Evolutionary conservation across 768 basidiomycete species (phyloP), one percentile per base, ranked within the genome.

Genomic region (Suillus plorans): DNA sequence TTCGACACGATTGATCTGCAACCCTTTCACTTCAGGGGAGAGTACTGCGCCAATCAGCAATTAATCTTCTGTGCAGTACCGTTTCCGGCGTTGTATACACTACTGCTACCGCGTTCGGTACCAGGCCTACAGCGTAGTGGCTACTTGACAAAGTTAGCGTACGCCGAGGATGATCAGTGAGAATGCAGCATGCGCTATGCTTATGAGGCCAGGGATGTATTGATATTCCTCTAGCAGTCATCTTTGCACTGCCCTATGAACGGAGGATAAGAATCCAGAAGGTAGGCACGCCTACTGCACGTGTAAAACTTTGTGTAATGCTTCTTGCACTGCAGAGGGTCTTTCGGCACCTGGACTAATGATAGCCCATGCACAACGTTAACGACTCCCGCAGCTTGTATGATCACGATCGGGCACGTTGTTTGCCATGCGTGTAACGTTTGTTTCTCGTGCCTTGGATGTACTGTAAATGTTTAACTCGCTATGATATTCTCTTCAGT

Each of bases 181-280:
- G 86, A 87, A 70, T 71, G 80, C 74, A 58, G 28, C 22, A 55
- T 63, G 42, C 65, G 62, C 50, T 63, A 31, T 57, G 52, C 44
- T 34, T 52, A 68, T 31, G n/a, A 25, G 20, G 10, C 58, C 39
- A 50, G 8, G 16, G 28, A 18, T 18, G 52, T 50, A 18, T 16
- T 25, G 14, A 28, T 2, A 52, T 9, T 25, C 9, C 28, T 52
- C 25, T 16, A 28, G 49, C 25, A 14, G 50, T 50, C 42, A 80
- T 65, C 72, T 80, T 50, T 83, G 80, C 80, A 82, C 80, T 14
- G 86, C 87, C 57, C 3, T 80, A 85, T 88, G 89, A 87, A 83
- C 86, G 20, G 75, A 89, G 71, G 80, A 78, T 50, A 82, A 87
- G 69, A 79, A 71, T 49, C 88, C 87, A 10, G 73, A 79, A 66